Base-by-base conservation (phyloP, 2,329 filamentous ascomycete species). In the Pestalotiopsis sp. region DNA sequence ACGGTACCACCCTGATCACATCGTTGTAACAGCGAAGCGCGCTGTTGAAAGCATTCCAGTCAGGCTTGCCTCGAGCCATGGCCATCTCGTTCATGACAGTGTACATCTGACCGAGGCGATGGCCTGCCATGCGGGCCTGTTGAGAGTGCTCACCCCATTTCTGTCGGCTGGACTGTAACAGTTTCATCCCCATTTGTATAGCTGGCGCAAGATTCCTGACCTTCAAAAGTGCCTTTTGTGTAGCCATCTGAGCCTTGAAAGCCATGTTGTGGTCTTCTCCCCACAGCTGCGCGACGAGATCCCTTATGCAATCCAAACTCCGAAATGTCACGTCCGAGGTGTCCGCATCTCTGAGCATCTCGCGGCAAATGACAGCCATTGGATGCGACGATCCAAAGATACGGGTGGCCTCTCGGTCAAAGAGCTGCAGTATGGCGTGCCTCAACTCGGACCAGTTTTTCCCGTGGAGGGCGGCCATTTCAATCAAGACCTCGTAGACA, bases 351-450 rank as follows among this genome's bases (percentile, higher is more conserved):
- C 20, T 56, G n/a, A 55, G 62, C 62, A 65, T 30, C 39, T 65
- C 62, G 62, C 62, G 62, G 26, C 62, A 65, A 14, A 65, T 35
- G 14, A 65, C 26, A n/a, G 62, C 62, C n/a, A 65, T 56, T 10
- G 62, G 62, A 20, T 65, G 62, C 24, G 26, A 26, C 9, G 24
- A 14, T 5, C 35, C 20, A 17, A 65, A 65, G 22, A 65, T 44
- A 14, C 62, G 40, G 48, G 9, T 65, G 22, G 62, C 62, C 30
- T 65, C 62, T 11, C 35, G 62, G 62, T 57, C 22, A 22, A 65
- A 57, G 17, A 65, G 48, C 44, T 26, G 40, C 11, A 65, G 62
- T 14, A 65, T 57, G 17, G 52, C n/a, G 22, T 22, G 24, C 2
- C 62, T 44, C 22, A 56, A 14, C 26, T 65, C 22, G 40, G 62